Base-by-base conservation (phyloP, 805 yeast genomes). In the Pichia membranifaciens region DNA sequence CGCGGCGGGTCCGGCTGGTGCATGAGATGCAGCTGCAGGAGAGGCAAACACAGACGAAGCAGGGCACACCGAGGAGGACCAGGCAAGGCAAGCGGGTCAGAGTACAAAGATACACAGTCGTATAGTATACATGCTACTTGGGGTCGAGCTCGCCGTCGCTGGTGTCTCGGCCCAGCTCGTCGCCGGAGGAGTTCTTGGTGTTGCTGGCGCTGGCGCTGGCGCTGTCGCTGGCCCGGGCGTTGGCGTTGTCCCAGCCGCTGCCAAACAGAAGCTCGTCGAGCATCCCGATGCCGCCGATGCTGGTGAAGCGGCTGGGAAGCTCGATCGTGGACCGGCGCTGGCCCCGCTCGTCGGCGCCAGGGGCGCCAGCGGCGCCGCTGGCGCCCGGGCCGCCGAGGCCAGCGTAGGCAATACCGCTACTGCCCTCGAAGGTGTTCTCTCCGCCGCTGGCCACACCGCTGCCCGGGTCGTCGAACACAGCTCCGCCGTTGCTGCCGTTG, bases 201-300 rank as follows among this genome's bases (percentile, higher is more conserved):
- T 39, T 28, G 32, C 22, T 31, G 22, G 22, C 13, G 16, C 35
- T 34, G 16, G 9, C 20, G 25, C 20, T 25, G 17, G n/a, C 39
- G 22, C 13, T n/a, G n/a, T n/a, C 10, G 10, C 29, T 25, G 29
- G 29, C 29, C 7, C 29, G 7, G 10, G 29, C 21, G 20, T 31
- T 32, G 5, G 41, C 35, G 22, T 17, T 31, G 33, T 41, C 49
- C 49, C 49, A 45, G n/a, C 44, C 44, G 32, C 49, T 45, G 17
- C 50, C 50, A 47, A 47, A 42, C 17, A 47, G 18, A 21, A 48
- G 31, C 38, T 48, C 51, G 33, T 48, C 51, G 10, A 48, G 18
- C 48, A 44, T 44, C 9, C 51, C 50, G 25, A 47, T 33, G 9
- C 50, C 45, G 12, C 29, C 43, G 15, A 20, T 28, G 40, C 50